phyloP scores from a whole-genome alignment of 1,284 basidiomycete genomes.

The Wolfiporia cocos region DNA sequence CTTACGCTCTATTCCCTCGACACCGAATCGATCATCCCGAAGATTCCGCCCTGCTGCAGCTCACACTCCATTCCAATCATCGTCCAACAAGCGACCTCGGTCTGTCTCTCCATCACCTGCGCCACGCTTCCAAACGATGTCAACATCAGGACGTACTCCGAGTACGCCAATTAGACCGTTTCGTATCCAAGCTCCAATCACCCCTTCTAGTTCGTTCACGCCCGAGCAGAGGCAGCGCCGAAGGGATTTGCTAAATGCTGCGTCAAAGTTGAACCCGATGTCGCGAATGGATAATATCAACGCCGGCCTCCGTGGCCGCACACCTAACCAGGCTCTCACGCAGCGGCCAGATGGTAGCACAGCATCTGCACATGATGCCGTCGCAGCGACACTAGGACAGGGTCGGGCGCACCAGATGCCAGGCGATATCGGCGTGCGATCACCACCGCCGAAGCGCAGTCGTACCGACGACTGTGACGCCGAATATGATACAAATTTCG shows the following conservation, averaged over 20 bases:
- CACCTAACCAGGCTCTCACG: background rate
- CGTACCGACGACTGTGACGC: background rate
- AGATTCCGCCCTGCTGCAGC: slow-evolving; percentile 8
- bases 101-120: background rate
- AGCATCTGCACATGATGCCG: no score
- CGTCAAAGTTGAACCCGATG: background rate
- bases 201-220: slow-evolving; percentile 6
- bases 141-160: slow-evolving; percentile 5
- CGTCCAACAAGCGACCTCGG: slow-evolving; percentile 5
- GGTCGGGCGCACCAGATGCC: no score
- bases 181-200: background rate
- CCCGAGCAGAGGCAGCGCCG: slow-evolving; percentile 8
- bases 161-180: slow-evolving; percentile 8
- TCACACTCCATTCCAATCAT: slow-evolving; percentile 3
- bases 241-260: background rate
- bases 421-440: slow-evolving; percentile 3
- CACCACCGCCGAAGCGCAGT: slow-evolving; percentile 8
- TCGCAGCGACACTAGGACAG: no score
- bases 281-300: background rate
- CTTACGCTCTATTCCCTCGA: slow-evolving; percentile 1
- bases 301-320: background rate
- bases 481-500: no score
- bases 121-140: background rate
- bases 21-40: slow-evolving; percentile 11
- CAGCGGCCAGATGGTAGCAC: no score